Evolutionary conservation across 169 alveolate genomes (phyloP), one percentile per base, ranked within the genome.

Genomic region (Plasmodium cynomolgi): DNA sequence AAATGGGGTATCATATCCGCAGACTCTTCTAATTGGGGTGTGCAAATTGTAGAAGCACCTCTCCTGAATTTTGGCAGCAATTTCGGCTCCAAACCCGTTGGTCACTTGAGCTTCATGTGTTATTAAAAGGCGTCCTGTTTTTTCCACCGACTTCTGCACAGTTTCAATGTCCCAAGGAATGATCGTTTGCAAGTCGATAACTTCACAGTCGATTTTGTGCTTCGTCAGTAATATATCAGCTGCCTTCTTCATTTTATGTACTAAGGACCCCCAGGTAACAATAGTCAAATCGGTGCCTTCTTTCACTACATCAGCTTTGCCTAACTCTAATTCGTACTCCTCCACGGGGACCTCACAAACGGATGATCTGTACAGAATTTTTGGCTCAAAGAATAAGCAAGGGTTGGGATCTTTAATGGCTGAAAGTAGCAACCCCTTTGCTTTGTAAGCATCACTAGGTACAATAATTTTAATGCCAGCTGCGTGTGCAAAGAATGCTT

Each of bases 1-100:
- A 97, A 98, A 98, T 37, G 99, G 99, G 20, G 99, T 98, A 96
- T 98, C 99, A 94, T 97, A 98, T 26, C 99, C 99, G 88, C 99
- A 97, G 34, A 98, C 99, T 81, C 99, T 96, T 91, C 93, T 95
- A 71, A 98, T 96, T 37, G 99, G 99, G 4, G 99, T 98, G 95
- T 98, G 98, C n/a, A 98, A 95, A 83, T 97, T 96, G 90, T 97
- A 96, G 95, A 98, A 98, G 97, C 99, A 98, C 81, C 97, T 96
- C 83, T 98, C 99, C 90, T 97, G 97, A 33, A 98, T 97, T 33
- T 96, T 96, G 1, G 99, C 98, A 20, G 99, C 99, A 5, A 98
- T 94, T 95, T 98, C 99, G 9, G 99, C 98, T 15, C 98, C 99
- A 96, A 98, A 96, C 15, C 99, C 99, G 74, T 96, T 95, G 31